phyloP scores from a whole-genome alignment of 2,329 filamentous ascomycete species.

The Falciphora oryzae region DNA sequence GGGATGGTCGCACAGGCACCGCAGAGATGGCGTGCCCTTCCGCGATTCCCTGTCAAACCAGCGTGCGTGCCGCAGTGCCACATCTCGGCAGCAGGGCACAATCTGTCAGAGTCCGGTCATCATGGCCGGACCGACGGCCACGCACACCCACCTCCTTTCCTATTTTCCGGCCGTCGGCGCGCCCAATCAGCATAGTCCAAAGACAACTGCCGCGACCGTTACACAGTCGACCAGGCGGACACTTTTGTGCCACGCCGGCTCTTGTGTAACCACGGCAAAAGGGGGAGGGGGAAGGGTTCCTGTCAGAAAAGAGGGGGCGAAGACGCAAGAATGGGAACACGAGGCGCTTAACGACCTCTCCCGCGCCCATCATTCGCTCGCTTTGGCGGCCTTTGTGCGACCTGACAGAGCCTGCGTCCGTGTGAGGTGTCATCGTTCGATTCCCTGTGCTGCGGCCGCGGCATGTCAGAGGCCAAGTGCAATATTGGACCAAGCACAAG shows the following conservation, averaged over 20 bases:
- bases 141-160: not conserved
- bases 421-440: not conserved
- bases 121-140: not conserved
- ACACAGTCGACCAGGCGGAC: not conserved
- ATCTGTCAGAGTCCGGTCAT: not conserved
- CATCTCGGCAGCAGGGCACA: not conserved
- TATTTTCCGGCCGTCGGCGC: not conserved
- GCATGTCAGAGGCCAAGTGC: not conserved
- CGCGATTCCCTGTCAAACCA: not conserved
- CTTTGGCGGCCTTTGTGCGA: not conserved
- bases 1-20: not conserved
- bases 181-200: not conserved
- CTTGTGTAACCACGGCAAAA: not conserved
- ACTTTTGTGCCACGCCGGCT: not conserved
- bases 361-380: not conserved
- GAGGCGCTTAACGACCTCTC: not conserved
- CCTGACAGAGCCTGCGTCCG: not conserved
- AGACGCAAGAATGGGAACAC: not conserved
- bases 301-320: not conserved
- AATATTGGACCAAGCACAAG: not conserved
- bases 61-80: not conserved
- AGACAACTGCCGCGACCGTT: not conserved
- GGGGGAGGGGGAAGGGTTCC: too few species aligned
- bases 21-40: not conserved
- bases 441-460: not conserved